Evolutionary conservation across 2,329 filamentous ascomycete species (phyloP).

Genomic region (Ophiocordyceps camponoti-leonardi): DNA sequence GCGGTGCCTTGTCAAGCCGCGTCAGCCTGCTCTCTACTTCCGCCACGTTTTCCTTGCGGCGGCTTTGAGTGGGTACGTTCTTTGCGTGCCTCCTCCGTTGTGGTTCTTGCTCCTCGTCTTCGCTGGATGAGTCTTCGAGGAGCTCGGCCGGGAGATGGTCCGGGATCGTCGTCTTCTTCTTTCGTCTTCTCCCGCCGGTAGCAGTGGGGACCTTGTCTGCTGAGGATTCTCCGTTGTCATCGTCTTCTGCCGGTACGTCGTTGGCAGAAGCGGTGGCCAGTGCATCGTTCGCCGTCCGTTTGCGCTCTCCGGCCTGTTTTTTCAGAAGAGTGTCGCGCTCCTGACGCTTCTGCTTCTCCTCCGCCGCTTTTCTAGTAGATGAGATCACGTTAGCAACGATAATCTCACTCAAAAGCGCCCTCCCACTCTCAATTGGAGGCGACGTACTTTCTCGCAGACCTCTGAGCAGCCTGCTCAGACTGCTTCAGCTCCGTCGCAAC

Average conservation of each 20-base stretch:
- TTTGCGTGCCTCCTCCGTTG: conserved; percentile 13
- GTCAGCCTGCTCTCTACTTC: conserved; percentile 19
- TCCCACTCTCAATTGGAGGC: neutral
- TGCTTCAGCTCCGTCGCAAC: conserved; percentile 29
- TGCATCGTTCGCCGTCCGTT: conserved; percentile 13
- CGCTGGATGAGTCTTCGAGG: conserved; percentile 32
- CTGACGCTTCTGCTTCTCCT: conserved; percentile 36
- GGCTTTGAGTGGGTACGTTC: too few relatives aligned
- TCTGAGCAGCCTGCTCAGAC: conserved; percentile 26
- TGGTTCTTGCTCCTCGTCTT: conserved; percentile 15
- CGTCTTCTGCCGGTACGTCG: conserved; percentile 1
- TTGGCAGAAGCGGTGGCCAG: conserved; percentile 8
- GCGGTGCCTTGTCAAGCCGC: conserved; percentile 19
- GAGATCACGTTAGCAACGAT: neutral
- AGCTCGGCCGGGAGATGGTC: conserved; percentile 34
- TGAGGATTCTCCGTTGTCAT: conserved; percentile 2
- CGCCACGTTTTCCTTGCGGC: conserved; percentile 28
- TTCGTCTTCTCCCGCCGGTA: conserved; percentile 7
- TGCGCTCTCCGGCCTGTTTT: conserved; percentile 34
- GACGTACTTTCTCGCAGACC: conserved; percentile 33
- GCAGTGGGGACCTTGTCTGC: neutral
- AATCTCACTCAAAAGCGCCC: too few relatives aligned
- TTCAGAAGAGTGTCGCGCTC: conserved; percentile 36
- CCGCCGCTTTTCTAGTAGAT: conserved; percentile 26
- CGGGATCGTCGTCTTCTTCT: conserved; percentile 21